These are phyloP conservation scores for Alternaria sp. DNA, from an alignment of 2,329 filamentous ascomycete species.

Conservation along the genomic window DNA sequence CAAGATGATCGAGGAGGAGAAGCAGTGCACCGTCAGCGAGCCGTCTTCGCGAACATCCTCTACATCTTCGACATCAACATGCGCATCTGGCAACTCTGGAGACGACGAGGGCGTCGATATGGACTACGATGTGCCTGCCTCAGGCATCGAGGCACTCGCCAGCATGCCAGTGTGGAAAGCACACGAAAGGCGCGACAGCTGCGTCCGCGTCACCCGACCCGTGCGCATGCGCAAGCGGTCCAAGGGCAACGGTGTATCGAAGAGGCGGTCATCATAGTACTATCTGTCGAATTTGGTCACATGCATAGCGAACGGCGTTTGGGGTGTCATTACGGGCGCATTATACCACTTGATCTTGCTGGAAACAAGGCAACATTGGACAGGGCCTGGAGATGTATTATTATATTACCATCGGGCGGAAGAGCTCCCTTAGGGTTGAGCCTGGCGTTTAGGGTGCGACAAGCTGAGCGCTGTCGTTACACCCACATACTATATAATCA, in stretches of 20 bases:
- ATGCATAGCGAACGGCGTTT: conserved; percentile 45
- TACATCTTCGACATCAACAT: conserved; percentile 8
- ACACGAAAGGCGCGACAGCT: conserved; percentile 31
- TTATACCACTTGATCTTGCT: conserved; percentile 37
- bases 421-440: conserved; percentile 46
- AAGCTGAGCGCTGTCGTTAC: conserved; percentile 15
- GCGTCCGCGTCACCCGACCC: conserved; percentile 36
- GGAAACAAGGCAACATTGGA: not conserved
- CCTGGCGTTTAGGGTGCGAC: conserved; percentile 31
- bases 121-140: conserved; percentile 31
- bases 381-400: conserved; percentile 1
- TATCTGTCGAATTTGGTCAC: conserved; percentile 7
- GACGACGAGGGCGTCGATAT: conserved; percentile 45
- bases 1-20: conserved; percentile 50
- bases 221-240: conserved; percentile 43
- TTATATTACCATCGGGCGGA: not conserved
- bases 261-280: conserved; percentile 27
- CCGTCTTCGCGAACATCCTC: conserved; percentile 19
- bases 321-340: conserved; percentile 16
- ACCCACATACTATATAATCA: conserved; percentile 19
- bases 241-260: conserved; percentile 19
- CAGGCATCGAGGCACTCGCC: conserved; percentile 19
- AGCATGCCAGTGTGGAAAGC: conserved; percentile 34
- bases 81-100: conserved; percentile 12
- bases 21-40: conserved; percentile 49